phyloP scores from a whole-genome alignment of 1,284 basidiomycete genomes.

The Ustilago hordei region DNA sequence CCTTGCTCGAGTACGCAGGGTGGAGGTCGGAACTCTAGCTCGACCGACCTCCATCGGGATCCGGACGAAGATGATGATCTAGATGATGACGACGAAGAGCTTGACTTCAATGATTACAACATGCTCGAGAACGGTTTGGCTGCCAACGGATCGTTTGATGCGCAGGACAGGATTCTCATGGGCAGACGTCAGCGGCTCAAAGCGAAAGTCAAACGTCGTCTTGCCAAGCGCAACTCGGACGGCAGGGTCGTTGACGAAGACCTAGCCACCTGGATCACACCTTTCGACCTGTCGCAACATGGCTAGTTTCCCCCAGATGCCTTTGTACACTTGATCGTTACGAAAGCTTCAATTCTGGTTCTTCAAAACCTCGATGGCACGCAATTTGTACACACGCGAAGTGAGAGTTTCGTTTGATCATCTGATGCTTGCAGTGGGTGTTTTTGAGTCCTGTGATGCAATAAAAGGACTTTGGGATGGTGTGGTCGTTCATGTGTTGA shows the following conservation, averaged over 20 bases:
- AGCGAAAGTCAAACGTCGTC: slow-evolving; percentile 48
- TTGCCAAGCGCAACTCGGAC: slow-evolving; percentile 54
- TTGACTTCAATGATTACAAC: slow-evolving; percentile 40
- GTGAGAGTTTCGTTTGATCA: slow-evolving; percentile 20
- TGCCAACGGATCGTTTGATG: slow-evolving; percentile 40
- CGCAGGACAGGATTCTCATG: slow-evolving; percentile 43
- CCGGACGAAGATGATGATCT: slow-evolving; percentile 13
- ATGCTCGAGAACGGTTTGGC: slow-evolving; percentile 28
- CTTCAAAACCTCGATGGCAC: neutral
- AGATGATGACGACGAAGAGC: slow-evolving; percentile 28
- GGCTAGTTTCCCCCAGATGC: slow-evolving; percentile 14
- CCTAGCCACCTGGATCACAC: slow-evolving; percentile 58
- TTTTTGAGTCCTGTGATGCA: slow-evolving; percentile 45
- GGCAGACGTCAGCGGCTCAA: slow-evolving; percentile 51
- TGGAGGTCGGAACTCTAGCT: slow-evolving; percentile 9
- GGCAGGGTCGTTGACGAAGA: slow-evolving; percentile 56
- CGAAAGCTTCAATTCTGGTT: neutral
- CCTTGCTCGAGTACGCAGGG: slow-evolving; percentile 24
- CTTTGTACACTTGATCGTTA: too few relatives aligned
- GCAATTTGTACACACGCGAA: neutral
- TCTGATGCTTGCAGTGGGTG: slow-evolving; percentile 47
- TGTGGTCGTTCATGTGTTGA: slow-evolving; percentile 17
- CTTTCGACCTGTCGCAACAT: slow-evolving; percentile 52
- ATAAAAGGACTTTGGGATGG: slow-evolving; percentile 28
- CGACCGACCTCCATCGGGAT: slow-evolving; percentile 2